phyloP scores from a whole-genome alignment of 2,329 filamentous ascomycete species.

The Botryotinia narcissicola region DNA sequence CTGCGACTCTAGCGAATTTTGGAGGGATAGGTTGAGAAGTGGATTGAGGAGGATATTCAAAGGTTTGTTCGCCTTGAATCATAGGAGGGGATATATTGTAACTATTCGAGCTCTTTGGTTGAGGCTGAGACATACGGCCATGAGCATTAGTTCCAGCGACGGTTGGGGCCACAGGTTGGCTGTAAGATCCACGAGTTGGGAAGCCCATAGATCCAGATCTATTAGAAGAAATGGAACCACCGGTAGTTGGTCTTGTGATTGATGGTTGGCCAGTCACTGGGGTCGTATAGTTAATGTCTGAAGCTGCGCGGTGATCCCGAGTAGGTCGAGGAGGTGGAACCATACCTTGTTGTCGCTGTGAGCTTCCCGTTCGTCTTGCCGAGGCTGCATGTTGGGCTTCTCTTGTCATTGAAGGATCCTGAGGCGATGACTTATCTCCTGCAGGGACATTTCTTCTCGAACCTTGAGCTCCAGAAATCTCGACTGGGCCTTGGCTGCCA shows the following conservation, averaged over 20 bases:
- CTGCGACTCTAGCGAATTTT: conserved; percentile 58
- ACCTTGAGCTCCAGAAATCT: conserved; percentile 37
- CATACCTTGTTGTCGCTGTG: conserved; percentile 42
- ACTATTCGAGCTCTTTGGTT: conserved; percentile 57
- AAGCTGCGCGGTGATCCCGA: conserved; percentile 52
- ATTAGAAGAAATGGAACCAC: conserved; percentile 72
- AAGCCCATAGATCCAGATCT: conserved; percentile 52
- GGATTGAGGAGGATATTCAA: conserved; percentile 59
- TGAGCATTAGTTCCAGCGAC: conserved; percentile 87
- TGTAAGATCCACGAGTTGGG: conserved; percentile 77
- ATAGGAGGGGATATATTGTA: conserved; percentile 71
- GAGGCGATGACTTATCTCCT: conserved; percentile 58
- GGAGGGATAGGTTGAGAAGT: conserved; percentile 48
- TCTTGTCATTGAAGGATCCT: conserved; percentile 52
- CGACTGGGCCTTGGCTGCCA: conserved; percentile 53
- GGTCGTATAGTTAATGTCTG: conserved; percentile 55
- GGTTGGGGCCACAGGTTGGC: conserved; percentile 81
- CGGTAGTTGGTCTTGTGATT: conserved; percentile 68
- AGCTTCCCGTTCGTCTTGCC: conserved; percentile 37
- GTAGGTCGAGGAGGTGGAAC: conserved; percentile 47
- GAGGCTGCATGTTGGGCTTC: conserved; percentile 50
- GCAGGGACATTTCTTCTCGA: conserved; percentile 41
- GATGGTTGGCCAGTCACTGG: conserved; percentile 41
- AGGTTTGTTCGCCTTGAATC: conserved; percentile 47
- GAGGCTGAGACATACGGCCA: conserved; percentile 82